Conservation (phyloP, 306 rosid genomes). For the Adenanthera pavonina region DNA sequence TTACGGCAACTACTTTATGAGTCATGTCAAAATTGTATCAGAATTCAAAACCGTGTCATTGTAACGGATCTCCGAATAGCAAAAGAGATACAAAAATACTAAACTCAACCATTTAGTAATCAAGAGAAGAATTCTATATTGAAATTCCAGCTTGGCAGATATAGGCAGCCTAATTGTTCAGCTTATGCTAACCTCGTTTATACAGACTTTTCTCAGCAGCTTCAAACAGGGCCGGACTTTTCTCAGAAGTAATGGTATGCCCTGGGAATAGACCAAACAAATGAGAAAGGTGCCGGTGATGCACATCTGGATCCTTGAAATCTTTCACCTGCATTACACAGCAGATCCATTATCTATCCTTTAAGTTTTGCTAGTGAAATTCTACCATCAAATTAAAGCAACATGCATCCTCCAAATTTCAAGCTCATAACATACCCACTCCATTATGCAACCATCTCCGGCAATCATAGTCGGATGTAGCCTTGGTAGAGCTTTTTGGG, state of each 20-base stretch:
- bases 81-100: neutral
- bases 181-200: conserved; percentile 66
- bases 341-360: conserved; percentile 11
- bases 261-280: conserved; percentile 81
- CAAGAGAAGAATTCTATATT: neutral
- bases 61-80: neutral
- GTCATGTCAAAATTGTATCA: neutral
- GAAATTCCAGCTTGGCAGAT: conserved; percentile 1
- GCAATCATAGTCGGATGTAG: conserved; percentile 63
- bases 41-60: neutral
- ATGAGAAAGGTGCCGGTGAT: conserved; percentile 80
- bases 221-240: conserved; percentile 60
- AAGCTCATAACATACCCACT: conserved; percentile 63
- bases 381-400: neutral
- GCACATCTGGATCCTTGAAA: conserved; percentile 73
- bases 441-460: conserved; percentile 79
- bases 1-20: neutral
- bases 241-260: conserved; percentile 58
- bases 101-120: neutral
- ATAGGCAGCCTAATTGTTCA: conserved; percentile 8
- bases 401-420: neutral
- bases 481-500: conserved; percentile 49
- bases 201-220: conserved; percentile 62
- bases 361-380: neutral
- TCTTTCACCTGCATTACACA: conserved; percentile 55